Base-by-base conservation (phyloP, 2,329 filamentous ascomycete genomes). In the Orbilia oligospora region DNA sequence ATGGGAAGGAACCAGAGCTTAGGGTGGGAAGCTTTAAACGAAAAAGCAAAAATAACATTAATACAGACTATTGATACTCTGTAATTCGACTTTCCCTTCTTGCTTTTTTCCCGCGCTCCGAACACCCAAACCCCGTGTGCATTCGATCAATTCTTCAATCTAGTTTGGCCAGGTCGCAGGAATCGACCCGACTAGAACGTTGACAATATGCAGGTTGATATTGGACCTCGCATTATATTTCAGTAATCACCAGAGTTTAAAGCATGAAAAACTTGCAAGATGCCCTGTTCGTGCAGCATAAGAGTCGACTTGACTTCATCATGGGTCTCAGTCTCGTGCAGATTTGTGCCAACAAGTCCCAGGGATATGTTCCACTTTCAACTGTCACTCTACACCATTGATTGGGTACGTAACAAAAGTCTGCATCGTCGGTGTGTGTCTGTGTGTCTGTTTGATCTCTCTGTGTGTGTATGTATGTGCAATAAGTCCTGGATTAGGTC, bases 151-250 rank as follows among this genome's bases (percentile, higher is more conserved):
- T 69, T 46, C 33, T 51, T 53, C 22, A 30, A 64, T 75, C 51
- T 41, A 18, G 44, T 49, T 66, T 72, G 56, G 46, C n/a, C 16
- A 64, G 64, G 66, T 24, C 48, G 56, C 56, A 58, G 38, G 41
- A 71, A 77, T 77, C 72, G 72, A 71, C 72, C 56, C 58, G 73
- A 77, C 73, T 77, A 77, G 73, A 71, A 56, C 73, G 24, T 64
- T 49, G 24, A 76, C 56, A 68, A 58, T 36, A 71, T 77, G 73
- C 73, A 77, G 61, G 66, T 51, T 67, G 67, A 46, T 71, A 76
- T 76, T 69, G 71, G 68, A 46, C 38, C 49, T 73, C 51, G 70
- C 70, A 73, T 73, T 36, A 44, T 67, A 66, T 73, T 58, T 67
- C 70, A 67, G 70, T 73, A 73, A 73, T 73, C 70, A 72, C 41